Percentiles rank a stretch among this genome's conserved stretches.
Evolutionary conservation across 2,329 filamentous ascomycete genomes (phyloP).

Genomic region (Penicillium sp.): DNA sequence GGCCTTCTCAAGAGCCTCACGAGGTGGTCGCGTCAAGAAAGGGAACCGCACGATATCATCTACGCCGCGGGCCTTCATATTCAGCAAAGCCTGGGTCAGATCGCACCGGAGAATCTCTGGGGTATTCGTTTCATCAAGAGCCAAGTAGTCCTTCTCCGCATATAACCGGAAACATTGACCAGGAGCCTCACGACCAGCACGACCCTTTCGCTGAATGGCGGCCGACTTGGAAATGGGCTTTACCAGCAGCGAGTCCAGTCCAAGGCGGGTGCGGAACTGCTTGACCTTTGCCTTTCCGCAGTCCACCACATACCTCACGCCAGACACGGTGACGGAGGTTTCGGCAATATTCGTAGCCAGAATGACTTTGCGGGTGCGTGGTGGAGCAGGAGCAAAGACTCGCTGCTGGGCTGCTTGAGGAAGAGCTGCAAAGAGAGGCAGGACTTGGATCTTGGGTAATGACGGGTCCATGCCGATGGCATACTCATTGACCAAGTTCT

Average conservation of each 20-base stretch:
- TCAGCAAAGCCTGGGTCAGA: slow-evolving; percentile 81
- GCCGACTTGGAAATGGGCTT: slow-evolving; percentile 94
- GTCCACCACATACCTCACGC: slow-evolving; percentile 89
- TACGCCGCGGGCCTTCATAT: slow-evolving; percentile 91
- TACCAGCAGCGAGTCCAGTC: slow-evolving; percentile 86
- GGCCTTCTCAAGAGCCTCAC: slow-evolving; percentile 80
- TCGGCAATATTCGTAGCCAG: slow-evolving; percentile 98
- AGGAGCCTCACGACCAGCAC: slow-evolving; percentile 88
- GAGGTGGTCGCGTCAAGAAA: slow-evolving; percentile 79
- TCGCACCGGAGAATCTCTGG: slow-evolving; percentile 94
- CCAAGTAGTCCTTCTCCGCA: slow-evolving; percentile 75
- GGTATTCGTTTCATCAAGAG: slow-evolving; percentile 73
- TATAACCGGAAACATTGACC: slow-evolving; percentile 92
- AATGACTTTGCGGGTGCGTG: slow-evolving; percentile 83
- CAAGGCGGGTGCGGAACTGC: slow-evolving; percentile 81
- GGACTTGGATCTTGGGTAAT: slow-evolving; percentile 70
- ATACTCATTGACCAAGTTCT: slow-evolving; percentile 81
- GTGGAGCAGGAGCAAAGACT: slow-evolving; percentile 78
- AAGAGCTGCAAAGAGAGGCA: slow-evolving; percentile 88
- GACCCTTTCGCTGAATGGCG: slow-evolving; percentile 86
- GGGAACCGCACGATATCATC: slow-evolving; percentile 82
- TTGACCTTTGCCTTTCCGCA: slow-evolving; percentile 94
- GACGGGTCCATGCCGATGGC: slow-evolving; percentile 73
- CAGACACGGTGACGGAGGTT: slow-evolving; percentile 93
- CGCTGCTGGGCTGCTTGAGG: slow-evolving; percentile 84